Evolutionary conservation across 306 rosid species (phyloP), one percentile per base, ranked within the genome.

Genomic region (Trifolium subterraneum): DNA sequence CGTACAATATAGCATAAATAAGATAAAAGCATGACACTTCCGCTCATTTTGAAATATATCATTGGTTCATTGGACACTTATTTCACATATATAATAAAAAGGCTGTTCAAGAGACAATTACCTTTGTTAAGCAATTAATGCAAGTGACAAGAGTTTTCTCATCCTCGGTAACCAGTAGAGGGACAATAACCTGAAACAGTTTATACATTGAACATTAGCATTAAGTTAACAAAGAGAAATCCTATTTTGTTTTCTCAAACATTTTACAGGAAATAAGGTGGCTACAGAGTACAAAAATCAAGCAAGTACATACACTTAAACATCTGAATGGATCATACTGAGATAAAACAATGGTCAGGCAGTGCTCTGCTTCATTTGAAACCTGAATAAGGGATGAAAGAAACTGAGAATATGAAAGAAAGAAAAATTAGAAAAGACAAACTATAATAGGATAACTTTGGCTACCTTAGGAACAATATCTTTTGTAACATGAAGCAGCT

Each of bases 291-390:
- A 51, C 12, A 58, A 19, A 38, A 77, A 41, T 16, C 52, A 20
- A 20, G 74, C 14, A 71, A 76, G 71, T 23, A 81, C 99, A 10
- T 88, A 95, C 98, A 72, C 93, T 92, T 79, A 95, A 84, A 84
- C 99, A 90, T 87, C 97, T 76, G 96, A 95, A 92, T 50, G 97
- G 96, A 85, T 95, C 99, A 68, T 90, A 92, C 81, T 86, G 97
- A 60, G 90, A 86, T 72, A 95, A 77, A 51, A 90, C 92, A 77
- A 87, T 52, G 39, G 86, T 92, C 96, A 95, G 85, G 93, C 97
- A 92, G 84, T 84, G 96, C 84, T 95, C 98, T 10, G 98, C 94
- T 84, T 92, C 97, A 86, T 72, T 95, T 72, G 99, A 88, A 67
- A 95, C 97, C 99, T 92, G 80, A 70, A 84, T 29, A 78, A 42